Percentiles rank a stretch among this genome's conserved stretches.
Conservation (phyloP, 495 filamentous ascomycete species). For the Chaetomium tenue region DNA sequence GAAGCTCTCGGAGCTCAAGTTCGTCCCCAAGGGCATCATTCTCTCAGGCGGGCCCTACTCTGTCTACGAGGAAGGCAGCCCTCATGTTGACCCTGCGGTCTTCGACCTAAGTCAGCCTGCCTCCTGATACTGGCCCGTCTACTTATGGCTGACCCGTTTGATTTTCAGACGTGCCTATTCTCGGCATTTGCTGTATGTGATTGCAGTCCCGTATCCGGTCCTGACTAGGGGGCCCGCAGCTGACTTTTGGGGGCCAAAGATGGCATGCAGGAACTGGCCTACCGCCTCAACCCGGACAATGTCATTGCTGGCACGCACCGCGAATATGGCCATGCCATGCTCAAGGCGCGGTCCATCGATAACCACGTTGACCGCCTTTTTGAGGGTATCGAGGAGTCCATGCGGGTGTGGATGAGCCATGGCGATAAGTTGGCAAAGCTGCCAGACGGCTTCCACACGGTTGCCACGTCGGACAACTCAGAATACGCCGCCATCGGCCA, state of each 20-base stretch:
- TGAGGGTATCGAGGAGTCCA: constrained; percentile 61
- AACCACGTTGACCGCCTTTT: constrained; percentile 72
- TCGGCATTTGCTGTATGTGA: constrained; percentile 66
- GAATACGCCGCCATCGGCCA: constrained; percentile 82
- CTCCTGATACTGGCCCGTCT: constrained; percentile 45
- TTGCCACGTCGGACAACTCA: constrained; percentile 71
- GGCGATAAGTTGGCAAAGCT: constrained; percentile 75
- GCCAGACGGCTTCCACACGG: constrained; percentile 66
- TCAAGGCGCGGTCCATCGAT: constrained; percentile 31
- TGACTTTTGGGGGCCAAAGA: constrained; percentile 20
- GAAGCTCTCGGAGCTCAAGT: constrained; percentile 74
- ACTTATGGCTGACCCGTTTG: constrained; percentile 1
- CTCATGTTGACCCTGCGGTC: constrained; percentile 66
- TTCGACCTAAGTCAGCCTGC: constrained; percentile 60
- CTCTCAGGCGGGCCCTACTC: constrained; percentile 65
- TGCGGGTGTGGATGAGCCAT: constrained; percentile 79
- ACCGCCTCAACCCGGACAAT: constrained; percentile 62
- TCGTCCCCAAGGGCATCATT: constrained; percentile 78
- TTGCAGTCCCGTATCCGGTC: background rate
- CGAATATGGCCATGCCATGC: constrained; percentile 36
- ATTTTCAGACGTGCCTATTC: constrained; percentile 31
- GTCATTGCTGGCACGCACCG: constrained; percentile 69
- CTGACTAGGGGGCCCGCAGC: background rate
- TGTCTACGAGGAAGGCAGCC: constrained; percentile 33
- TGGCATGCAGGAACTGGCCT: constrained; percentile 68